phyloP scores from a whole-genome alignment of 345 rosid species.

The Punica granatum region DNA sequence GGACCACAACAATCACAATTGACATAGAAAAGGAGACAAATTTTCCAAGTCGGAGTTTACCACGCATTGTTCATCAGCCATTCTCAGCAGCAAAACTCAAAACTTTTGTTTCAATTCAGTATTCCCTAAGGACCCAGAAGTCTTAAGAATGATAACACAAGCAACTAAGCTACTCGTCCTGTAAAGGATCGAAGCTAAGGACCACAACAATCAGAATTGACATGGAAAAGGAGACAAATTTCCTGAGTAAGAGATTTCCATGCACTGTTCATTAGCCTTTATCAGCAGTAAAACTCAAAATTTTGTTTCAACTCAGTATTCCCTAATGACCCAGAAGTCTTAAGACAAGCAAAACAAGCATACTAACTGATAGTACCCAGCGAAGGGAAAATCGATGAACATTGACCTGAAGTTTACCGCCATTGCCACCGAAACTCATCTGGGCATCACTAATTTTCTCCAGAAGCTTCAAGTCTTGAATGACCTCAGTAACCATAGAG shows the following conservation, averaged over 20 bases:
- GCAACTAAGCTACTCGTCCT: not conserved
- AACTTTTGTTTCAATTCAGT: not conserved
- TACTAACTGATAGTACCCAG: too few relatives aligned
- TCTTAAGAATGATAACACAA: not conserved
- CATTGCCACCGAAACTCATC: conserved; percentile 71
- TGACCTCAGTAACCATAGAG: conserved; percentile 47
- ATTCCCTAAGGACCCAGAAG: not conserved
- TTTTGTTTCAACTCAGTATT: not conserved
- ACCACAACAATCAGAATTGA: not conserved
- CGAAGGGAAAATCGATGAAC: not conserved
- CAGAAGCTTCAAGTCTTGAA: conserved; percentile 64
- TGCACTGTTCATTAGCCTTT: not conserved
- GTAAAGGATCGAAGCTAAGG: not conserved
- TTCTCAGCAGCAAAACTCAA: not conserved
- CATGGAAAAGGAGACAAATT: not conserved
- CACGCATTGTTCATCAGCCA: not conserved
- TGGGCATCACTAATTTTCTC: conserved; percentile 46
- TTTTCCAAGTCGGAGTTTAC: not conserved
- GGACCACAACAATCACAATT: not conserved
- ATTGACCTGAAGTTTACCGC: conserved; percentile 75
- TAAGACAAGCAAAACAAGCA: not conserved
- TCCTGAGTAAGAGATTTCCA: too few relatives aligned
- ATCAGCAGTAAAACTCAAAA: not conserved
- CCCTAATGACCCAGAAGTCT: not conserved
- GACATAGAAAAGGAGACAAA: not conserved